Evolutionary conservation across 306 rosid genomes (phyloP), one percentile per base, ranked within the genome.

Genomic region (Begonia loranthoides): DNA sequence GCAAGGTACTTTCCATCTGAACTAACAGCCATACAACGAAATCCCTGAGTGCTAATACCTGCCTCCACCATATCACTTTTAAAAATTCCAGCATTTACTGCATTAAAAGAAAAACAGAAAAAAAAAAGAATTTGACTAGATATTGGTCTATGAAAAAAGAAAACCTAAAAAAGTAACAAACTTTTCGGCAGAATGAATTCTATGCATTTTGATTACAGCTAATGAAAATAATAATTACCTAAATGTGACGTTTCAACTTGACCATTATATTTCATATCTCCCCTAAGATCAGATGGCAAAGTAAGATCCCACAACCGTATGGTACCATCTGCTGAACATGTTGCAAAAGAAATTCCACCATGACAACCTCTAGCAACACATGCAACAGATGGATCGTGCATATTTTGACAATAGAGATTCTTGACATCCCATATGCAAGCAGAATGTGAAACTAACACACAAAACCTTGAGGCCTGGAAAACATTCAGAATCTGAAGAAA

Each of bases 371-470:
- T 80, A 54, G 94, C 86, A 64, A 74, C 66, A 67, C 94, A 84
- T 56, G 85, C 83, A 61, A 75, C 74, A 61, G 89, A 75, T 44
- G 82, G 74, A 63, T 80, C 83, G 45, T 84, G 94, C 69, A 67
- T 60, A 71, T 84, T 75, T 66, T 84, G 83, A 44, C 94, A 80
- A 68, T 89, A 80, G 50, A 84, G 76, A 75, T 68, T 76, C 75
- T 75, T 80, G 83, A 84, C 71, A 71, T 84, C 94, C 86, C 89
- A 84, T 70, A 84, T 84, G 72, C 89, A 80, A 1, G 77, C 73
- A 62, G 89, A 79, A 78, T 84, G 94, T 51, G 94, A 77, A 69
- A 75, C 83, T 59, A 84, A 76, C 70, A 68, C 74, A 62, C 62
- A 84, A 61, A 79, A 80, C 64, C 81, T 71, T 39, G 77, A 70